Percentiles rank a stretch among this genome's conserved stretches.
phyloP scores from a whole-genome alignment of 1,139 yeast genomes.

The Suhomyces anneliseae region DNA sequence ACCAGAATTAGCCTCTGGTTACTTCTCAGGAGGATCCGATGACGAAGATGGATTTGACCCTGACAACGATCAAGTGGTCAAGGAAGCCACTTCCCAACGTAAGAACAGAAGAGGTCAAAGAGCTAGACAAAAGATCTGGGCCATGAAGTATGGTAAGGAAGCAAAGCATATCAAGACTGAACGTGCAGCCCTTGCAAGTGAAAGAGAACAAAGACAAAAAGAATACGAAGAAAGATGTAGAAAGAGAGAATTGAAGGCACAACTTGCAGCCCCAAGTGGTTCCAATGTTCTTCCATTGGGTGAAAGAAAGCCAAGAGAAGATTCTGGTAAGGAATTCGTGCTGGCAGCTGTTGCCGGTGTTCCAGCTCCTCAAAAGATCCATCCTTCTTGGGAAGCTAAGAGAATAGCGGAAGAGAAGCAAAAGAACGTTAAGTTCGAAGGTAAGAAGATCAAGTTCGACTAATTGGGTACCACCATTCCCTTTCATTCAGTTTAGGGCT shows the following conservation, averaged over 20 bases:
- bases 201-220: constrained; percentile 55
- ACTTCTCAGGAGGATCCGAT: constrained; percentile 75
- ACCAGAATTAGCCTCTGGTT: constrained; percentile 77
- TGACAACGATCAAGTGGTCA: constrained; percentile 61
- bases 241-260: constrained; percentile 59
- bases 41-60: constrained; percentile 51
- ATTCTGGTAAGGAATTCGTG: background rate
- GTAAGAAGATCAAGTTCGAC: constrained; percentile 80
- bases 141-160: constrained; percentile 72
- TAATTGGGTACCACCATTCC: constrained; percentile 11
- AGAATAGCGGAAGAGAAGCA: constrained; percentile 64
- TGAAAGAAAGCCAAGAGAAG: constrained; percentile 23
- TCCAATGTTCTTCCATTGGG: constrained; percentile 39
- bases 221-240: constrained; percentile 75
- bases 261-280: constrained; percentile 26
- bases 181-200: constrained; percentile 50
- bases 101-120: constrained; percentile 96
- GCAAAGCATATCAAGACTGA: constrained; percentile 85
- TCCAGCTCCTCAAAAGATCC: constrained; percentile 37
- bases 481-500: no score
- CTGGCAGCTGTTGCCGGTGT: constrained; percentile 5
- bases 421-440: constrained; percentile 68
- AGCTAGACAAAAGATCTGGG: constrained; percentile 97
- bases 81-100: constrained; percentile 52
- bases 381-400: constrained; percentile 97